Evolutionary conservation across 2,329 filamentous ascomycete genomes (phyloP), one percentile per base, ranked within the genome.

Genomic region (Parafenestella ontariensis): DNA sequence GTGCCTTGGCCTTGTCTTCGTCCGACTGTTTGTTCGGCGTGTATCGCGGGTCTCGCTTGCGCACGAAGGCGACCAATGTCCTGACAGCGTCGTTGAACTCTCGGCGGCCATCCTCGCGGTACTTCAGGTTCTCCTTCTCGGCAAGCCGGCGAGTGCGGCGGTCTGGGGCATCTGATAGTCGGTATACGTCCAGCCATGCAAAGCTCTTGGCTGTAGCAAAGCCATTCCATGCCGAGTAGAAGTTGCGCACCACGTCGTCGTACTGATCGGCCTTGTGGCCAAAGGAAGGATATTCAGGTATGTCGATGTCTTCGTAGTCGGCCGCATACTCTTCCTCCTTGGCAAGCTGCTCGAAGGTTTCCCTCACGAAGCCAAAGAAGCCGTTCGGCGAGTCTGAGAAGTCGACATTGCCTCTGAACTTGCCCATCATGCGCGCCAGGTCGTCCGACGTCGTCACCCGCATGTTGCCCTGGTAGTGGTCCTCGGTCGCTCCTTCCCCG

Each of bases 41-140:
- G 71, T 92, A 96, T 39, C 95, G 87, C 0, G 92, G 92, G 71
- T 99, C 95, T 29, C 95, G 86, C 78, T 96, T 98, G 62, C 91
- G 88, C 15, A 94, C 89, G 76, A 98, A 98, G 1, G 87, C 83
- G 2, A 98, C 89, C 11, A 99, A 82, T 6, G 92, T 90, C 52
- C 91, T 82, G 26, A 99, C 92, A 3, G 92, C 90, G 56, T 96
- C 92, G 75, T 97, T 98, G 79, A 96, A 98, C 62, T 96, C 91
- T 51, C 89, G 86, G 10, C 90, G 85, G 2, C 87, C 92, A 48
- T 94, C 90, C 18, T 97, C 93, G 47, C 95, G 85, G 21, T 89
- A 77, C 60, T 89, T 90, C 65, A 88, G 90, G 75, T 99, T 99
- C 73, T 97, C 94, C 76, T 96, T 97, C 72, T 98, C 95, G 88